Percentiles rank a stretch among this genome's conserved stretches.
These are phyloP conservation scores for Aspergillus haitiensis DNA, from an alignment of 495 filamentous ascomycete species.

Conservation along the genomic window DNA sequence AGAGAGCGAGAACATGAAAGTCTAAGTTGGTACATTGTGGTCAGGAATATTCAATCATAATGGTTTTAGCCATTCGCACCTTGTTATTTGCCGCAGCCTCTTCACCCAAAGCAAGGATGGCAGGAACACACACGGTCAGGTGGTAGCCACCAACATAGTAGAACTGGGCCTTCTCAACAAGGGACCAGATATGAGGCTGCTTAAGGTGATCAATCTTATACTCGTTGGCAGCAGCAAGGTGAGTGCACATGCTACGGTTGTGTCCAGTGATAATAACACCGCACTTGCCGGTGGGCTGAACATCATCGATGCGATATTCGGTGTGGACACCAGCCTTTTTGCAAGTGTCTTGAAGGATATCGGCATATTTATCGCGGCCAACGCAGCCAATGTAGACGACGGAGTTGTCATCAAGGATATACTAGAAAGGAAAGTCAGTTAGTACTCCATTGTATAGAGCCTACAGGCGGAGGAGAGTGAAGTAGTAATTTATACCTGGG, in stretches of 20 bases:
- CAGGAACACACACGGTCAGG: conserved; percentile 84
- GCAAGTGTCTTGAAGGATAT: conserved; percentile 75
- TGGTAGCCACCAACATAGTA: conserved; percentile 96
- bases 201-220: conserved; percentile 95
- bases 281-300: conserved; percentile 84
- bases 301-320: conserved; percentile 87
- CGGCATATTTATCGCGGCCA: conserved; percentile 87
- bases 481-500: conserved; percentile 55
- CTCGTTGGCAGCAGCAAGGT: conserved; percentile 93
- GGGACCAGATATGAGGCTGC: conserved; percentile 82
- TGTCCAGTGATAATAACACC: conserved; percentile 95
- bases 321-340: conserved; percentile 81
- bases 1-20: conserved; percentile 83
- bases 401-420: conserved; percentile 83
- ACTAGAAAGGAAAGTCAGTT: conserved; percentile 48
- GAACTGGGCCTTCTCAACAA: conserved; percentile 81
- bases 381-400: conserved; percentile 92
- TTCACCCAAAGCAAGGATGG: conserved; percentile 82
- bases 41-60: conserved; percentile 3
- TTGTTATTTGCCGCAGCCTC: conserved; percentile 88
- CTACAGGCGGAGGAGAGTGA: neutral
- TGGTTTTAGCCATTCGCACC: conserved; percentile 34
- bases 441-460: neutral
- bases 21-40: conserved; percentile 33
- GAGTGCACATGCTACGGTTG: conserved; percentile 89